A percentile compares a stretch with the other conserved stretches of the same genome.
phyloP scores from a whole-genome alignment of 352 stramenopile species.

The Phytophthora fragariae region DNA sequence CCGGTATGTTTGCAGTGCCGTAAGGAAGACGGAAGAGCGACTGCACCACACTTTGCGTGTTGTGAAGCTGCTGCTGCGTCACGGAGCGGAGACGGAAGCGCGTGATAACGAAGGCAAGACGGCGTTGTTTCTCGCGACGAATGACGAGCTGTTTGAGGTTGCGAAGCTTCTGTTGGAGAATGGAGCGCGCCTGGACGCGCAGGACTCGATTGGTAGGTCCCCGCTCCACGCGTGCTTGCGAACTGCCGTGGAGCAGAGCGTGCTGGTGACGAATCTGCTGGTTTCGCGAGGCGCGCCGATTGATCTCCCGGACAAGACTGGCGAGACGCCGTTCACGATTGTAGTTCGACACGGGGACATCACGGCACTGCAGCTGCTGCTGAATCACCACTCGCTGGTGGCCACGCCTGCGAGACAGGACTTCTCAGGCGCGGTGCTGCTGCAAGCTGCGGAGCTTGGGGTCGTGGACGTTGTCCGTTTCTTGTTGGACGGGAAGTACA shows the following conservation, averaged over 20 bases:
- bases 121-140: slow-evolving; percentile 42
- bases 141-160: slow-evolving; percentile 43
- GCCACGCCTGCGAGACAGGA: slow-evolving; percentile 26
- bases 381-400: slow-evolving; percentile 43
- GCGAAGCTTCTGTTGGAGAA: slow-evolving; percentile 38
- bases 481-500: slow-evolving; percentile 36
- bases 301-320: slow-evolving; percentile 34
- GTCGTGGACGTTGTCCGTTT: slow-evolving; percentile 36
- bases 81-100: slow-evolving; percentile 36
- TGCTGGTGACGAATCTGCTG: slow-evolving; percentile 42
- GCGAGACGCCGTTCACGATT: slow-evolving; percentile 35
- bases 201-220: slow-evolving; percentile 34
- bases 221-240: slow-evolving; percentile 36
- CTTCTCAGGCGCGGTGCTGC: slow-evolving; percentile 35
- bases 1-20: slow-evolving; percentile 29
- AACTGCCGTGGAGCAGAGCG: slow-evolving; percentile 29
- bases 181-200: slow-evolving; percentile 36
- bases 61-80: slow-evolving; percentile 36
- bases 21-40: slow-evolving; percentile 41
- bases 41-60: slow-evolving; percentile 36
- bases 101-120: slow-evolving; percentile 42
- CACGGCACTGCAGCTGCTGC: slow-evolving; percentile 35
- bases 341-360: slow-evolving; percentile 34
- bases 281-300: slow-evolving; percentile 33
- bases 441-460: slow-evolving; percentile 39